phyloP scores from a whole-genome alignment of 495 filamentous ascomycete genomes.

The Platismatia glauca region DNA sequence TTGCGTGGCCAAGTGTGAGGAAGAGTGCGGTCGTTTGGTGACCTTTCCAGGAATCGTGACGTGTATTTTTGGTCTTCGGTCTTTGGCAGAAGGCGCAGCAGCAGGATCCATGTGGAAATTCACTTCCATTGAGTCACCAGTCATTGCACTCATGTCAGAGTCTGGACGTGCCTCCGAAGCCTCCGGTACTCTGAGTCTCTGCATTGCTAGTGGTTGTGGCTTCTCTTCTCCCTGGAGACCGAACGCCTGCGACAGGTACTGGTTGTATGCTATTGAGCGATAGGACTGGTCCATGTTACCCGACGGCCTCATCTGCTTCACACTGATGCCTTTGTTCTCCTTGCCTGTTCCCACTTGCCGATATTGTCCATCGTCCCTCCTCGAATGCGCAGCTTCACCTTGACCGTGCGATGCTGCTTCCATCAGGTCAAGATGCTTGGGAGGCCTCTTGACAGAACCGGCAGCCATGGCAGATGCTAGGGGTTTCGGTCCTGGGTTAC shows the following conservation, averaged over 20 bases:
- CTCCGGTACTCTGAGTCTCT: conserved; percentile 11
- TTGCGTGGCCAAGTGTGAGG: conserved; percentile 19
- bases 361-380: conserved; percentile 6
- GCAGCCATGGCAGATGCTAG: conserved; percentile 14
- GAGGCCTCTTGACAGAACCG: conserved; percentile 5
- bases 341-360: conserved; percentile 15
- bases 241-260: conserved; percentile 25
- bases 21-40: conserved; percentile 16
- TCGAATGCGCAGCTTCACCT: conserved; percentile 11
- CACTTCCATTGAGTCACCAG: conserved; percentile 19
- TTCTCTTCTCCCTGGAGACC: conserved; percentile 15
- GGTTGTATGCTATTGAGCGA: conserved; percentile 22
- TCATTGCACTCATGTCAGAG: conserved; percentile 17
- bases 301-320: conserved; percentile 11
- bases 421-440: conserved; percentile 23
- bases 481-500: conserved; percentile 5
- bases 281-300: conserved; percentile 18
- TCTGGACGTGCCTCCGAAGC: conserved; percentile 10
- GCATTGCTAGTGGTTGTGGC: conserved; percentile 6
- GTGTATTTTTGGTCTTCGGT: conserved; percentile 25
- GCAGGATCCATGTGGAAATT: conserved; percentile 14
- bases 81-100: conserved; percentile 19
- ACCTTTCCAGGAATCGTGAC: conserved; percentile 23
- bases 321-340: conserved; percentile 15
- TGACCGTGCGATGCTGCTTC: conserved; percentile 21